A percentile compares a stretch with the other conserved stretches of the same genome.
phyloP scores from a whole-genome alignment of 345 rosid genomes.

The Eucalyptus sp. region DNA sequence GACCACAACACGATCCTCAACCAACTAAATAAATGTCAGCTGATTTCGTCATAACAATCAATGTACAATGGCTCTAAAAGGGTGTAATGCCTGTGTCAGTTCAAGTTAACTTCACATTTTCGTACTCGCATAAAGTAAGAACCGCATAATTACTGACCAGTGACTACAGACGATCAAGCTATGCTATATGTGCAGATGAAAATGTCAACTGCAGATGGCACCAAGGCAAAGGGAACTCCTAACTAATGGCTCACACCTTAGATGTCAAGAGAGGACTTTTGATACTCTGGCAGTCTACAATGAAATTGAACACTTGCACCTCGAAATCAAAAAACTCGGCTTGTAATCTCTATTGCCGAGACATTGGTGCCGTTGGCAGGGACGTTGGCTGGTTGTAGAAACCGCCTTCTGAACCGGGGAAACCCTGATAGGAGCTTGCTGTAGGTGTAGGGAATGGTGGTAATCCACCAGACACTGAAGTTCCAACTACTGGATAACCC shows the following conservation, averaged over 20 bases:
- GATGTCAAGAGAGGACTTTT: background rate
- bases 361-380: conserved; percentile 46
- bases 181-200: background rate
- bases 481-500: conserved; percentile 22
- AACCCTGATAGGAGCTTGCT: conserved; percentile 42
- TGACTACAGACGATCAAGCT: background rate
- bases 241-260: background rate
- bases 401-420: conserved; percentile 58
- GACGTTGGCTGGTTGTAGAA: conserved; percentile 53
- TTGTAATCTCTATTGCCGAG: conserved; percentile 38
- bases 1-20: background rate
- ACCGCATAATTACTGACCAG: background rate
- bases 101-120: background rate
- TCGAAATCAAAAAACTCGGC: background rate
- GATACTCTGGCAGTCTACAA: background rate
- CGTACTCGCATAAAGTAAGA: background rate
- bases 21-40: background rate
- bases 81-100: background rate
- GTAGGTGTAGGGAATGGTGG: conserved; percentile 23
- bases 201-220: background rate
- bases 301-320: background rate
- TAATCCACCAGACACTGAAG: conserved; percentile 30
- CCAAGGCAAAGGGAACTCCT: background rate
- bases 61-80: background rate
- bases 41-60: background rate